Evolutionary conservation across 2,329 filamentous ascomycete genomes (phyloP), one percentile per base, ranked within the genome.

Genomic region (Sporothrix mexicana): DNA sequence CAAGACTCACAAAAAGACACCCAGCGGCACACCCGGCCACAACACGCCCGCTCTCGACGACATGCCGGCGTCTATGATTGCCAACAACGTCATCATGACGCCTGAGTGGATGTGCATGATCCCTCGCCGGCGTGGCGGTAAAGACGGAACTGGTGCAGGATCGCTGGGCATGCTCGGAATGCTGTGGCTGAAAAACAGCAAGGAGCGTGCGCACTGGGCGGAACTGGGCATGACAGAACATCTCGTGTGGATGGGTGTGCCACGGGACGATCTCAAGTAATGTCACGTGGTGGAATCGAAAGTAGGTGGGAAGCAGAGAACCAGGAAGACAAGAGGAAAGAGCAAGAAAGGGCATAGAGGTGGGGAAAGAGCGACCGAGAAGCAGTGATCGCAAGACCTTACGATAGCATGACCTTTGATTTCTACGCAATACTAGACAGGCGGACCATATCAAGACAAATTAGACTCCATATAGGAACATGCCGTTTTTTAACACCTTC

Each of bases 161-260:
- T 78, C 79, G 5, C 78, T 81, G 17, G 79, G 77, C 13, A 82
- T 82, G 81, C 72, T 81, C 15, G 81, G 81, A 0, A 73, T 82
- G 73, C 76, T 81, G 8, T 80, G 79, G 79, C 75, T 80, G 13
- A 67, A 71, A 9, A 74, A 75, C 70, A 62, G 73, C 41, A 72
- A 64, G n/a, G 79, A 79, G 68, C 72, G 77, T 23, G 72, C 77
- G 13, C 74, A 76, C 67, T 79, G 79, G 79, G 72, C 71, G 8
- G 73, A 74, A 69, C 72, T 77, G 13, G 78, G 78, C 12, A 74
- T 77, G 61, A 76, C 76, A 17, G 64, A 76, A 30, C 76, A 77
- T 43, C 74, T 76, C 9, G 73, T 75, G 13, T 77, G 74, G 74
- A 75, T 76, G 74, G 75, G 75, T 6, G 61, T 76, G 66, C 75